Evolutionary conservation across 148 eudicot species (phyloP), one percentile per base, ranked within the genome.

Genomic region (Fagopyrum esculentum): DNA sequence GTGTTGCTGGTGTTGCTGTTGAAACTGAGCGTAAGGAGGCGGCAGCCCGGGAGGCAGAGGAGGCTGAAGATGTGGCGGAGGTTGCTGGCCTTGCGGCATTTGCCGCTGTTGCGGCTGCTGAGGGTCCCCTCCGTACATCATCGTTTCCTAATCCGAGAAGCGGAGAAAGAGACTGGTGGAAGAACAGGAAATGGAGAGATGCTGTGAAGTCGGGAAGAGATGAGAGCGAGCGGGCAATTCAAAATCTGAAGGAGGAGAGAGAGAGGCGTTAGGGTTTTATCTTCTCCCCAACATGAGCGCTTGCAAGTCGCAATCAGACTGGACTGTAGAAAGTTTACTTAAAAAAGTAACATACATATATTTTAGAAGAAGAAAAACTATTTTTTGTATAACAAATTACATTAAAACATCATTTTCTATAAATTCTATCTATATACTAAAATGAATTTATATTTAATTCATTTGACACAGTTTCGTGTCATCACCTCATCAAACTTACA

Each of bases 41-140:
- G 49, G 81, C 2, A 76, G 88, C 6, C 47, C 82, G 7, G 45
- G 85, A 13, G 71, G 89, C 9, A 72, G 89, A 9, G 74, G 89
- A 2, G 79, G 82, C 51, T 77, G 85, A 9, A 69, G 76, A 16
- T 80, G 83, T n/a, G 61, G 79, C 51, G 78, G 80, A 73, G 73
- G 77, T 70, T 57, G 81, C 10, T 60, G 86, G 22, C 75, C 85
- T 26, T 79, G 84, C 9, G 84, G 86, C 16, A 75, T 80, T 8
- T 40, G 84, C 30, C 49, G 82, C 3, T 77, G 86, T n/a, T 76
- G 40, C 40, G 2, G 90, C 2, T 74, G 86, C 56, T 74, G 88
- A 1, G 74, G 86, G 19, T 85, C 77, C 64, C 87, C 96, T 26
- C 87, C 89, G 80, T 84, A 88, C 92, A 90, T 90, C 87, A 84